Percentiles rank a stretch among this genome's conserved stretches.
phyloP scores from a whole-genome alignment of 257 asterid species.

The Nicotiana noctiflora region DNA sequence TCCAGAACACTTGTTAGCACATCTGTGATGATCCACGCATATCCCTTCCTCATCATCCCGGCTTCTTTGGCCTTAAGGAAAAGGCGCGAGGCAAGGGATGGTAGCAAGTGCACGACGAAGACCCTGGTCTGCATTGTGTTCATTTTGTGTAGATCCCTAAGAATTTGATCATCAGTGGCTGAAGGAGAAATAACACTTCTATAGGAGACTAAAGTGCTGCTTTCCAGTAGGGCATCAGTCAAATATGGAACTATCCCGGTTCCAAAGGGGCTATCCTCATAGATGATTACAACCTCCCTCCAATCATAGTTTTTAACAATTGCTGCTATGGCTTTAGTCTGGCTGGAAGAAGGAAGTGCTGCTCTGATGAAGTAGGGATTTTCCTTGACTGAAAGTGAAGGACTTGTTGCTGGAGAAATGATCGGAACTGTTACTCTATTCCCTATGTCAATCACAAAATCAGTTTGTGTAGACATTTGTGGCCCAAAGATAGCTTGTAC shows the following conservation, averaged over 20 bases:
- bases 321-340: conserved; percentile 42
- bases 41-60: conserved; percentile 39
- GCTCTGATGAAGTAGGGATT: conserved; percentile 38
- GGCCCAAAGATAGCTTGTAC: conserved; percentile 50
- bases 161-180: conserved; percentile 28
- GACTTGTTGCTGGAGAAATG: conserved; percentile 41
- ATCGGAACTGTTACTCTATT: conserved; percentile 36
- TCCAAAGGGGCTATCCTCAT: conserved; percentile 32
- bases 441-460: conserved; percentile 40
- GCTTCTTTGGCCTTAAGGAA: conserved; percentile 30
- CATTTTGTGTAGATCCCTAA: conserved; percentile 24
- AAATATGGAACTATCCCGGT: conserved; percentile 33
- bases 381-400: conserved; percentile 36
- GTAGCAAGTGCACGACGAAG: conserved; percentile 36
- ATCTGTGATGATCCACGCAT: conserved; percentile 48
- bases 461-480: conserved; percentile 32
- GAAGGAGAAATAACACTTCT: conserved; percentile 29
- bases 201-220: conserved; percentile 15
- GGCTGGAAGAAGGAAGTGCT: conserved; percentile 33
- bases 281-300: conserved; percentile 35
- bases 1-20: conserved; percentile 31
- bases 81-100: conserved; percentile 30
- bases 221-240: conserved; percentile 22
- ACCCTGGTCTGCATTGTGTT: conserved; percentile 40
- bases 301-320: conserved; percentile 32